These are phyloP conservation scores for Hirsutella thompsonii DNA, from an alignment of 2,329 filamentous ascomycete species.

Conservation along the genomic window DNA sequence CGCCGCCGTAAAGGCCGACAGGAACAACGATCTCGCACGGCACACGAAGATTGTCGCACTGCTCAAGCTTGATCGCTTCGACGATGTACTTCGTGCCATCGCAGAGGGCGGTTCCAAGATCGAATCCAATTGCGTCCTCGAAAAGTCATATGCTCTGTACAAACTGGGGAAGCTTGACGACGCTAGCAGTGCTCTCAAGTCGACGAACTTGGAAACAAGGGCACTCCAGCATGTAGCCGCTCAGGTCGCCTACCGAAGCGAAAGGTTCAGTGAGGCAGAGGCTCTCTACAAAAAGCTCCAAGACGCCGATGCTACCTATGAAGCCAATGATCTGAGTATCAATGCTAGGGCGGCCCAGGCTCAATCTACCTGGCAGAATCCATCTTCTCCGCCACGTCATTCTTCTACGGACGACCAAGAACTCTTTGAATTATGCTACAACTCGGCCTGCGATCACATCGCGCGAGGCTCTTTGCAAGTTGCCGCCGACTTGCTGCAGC, in stretches of 20 bases:
- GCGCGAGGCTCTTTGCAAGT: conserved; percentile 53
- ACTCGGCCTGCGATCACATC: conserved; percentile 62
- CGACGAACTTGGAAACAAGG: conserved; percentile 17
- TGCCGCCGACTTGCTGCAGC: conserved; percentile 54
- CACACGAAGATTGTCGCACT: conserved; percentile 63
- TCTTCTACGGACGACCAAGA: conserved; percentile 49
- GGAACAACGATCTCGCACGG: conserved; percentile 44
- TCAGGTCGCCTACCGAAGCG: conserved; percentile 61
- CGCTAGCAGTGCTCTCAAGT: conserved; percentile 36
- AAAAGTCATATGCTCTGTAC: conserved; percentile 74
- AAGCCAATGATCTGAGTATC: conserved; percentile 64
- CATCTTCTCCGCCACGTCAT: conserved; percentile 25
- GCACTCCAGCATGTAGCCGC: conserved; percentile 41
- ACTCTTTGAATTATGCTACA: conserved; percentile 72
- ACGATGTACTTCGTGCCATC: conserved; percentile 60
- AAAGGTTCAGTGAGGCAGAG: conserved; percentile 57
- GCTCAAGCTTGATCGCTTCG: conserved; percentile 70
- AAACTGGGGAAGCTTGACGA: conserved; percentile 59
- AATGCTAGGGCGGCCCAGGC: conserved; percentile 62
- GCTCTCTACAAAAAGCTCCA: conserved; percentile 49
- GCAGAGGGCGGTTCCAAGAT: conserved; percentile 49
- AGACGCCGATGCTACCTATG: conserved; percentile 33
- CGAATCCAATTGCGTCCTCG: conserved; percentile 48
- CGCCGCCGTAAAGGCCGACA: conserved; percentile 48
- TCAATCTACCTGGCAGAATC: conserved; percentile 58